Evolutionary conservation across 805 yeast genomes (phyloP).

Genomic region (Pichia membranifaciens): DNA sequence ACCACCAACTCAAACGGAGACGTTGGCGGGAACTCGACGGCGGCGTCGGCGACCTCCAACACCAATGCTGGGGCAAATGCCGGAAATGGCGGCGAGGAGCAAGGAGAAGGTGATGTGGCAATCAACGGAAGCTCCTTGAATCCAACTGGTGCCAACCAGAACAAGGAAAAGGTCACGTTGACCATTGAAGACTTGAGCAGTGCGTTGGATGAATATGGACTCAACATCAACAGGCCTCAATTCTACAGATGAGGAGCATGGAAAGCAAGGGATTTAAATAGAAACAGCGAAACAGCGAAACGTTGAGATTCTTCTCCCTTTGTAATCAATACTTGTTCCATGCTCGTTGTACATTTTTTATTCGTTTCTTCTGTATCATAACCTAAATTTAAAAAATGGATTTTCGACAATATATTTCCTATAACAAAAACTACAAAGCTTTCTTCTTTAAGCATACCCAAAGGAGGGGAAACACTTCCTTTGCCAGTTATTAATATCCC

Average conservation of each 20-base stretch:
- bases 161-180: conserved; percentile 59
- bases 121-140: conserved; percentile 21
- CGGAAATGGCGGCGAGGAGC: not conserved
- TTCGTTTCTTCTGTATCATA: no score
- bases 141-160: conserved; percentile 16
- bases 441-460: conserved; percentile 32
- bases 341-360: no score
- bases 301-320: no score
- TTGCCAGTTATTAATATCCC: conserved; percentile 64
- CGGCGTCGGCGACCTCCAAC: conserved; percentile 24
- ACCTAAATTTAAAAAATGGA: no score
- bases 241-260: conserved; percentile 77
- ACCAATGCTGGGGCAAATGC: conserved; percentile 24
- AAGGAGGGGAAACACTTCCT: conserved; percentile 57
- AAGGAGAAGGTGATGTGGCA: conserved; percentile 24
- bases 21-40: not conserved
- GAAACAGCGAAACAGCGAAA: no score
- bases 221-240: conserved; percentile 87
- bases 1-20: conserved; percentile 14
- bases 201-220: conserved; percentile 79
- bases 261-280: no score
- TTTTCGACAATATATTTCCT: no score
- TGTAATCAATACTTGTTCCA: no score
- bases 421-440: no score
- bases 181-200: conserved; percentile 91